These are phyloP conservation scores for Russula brevipes DNA, from an alignment of 768 basidiomycete genomes.

Conservation along the genomic window DNA sequence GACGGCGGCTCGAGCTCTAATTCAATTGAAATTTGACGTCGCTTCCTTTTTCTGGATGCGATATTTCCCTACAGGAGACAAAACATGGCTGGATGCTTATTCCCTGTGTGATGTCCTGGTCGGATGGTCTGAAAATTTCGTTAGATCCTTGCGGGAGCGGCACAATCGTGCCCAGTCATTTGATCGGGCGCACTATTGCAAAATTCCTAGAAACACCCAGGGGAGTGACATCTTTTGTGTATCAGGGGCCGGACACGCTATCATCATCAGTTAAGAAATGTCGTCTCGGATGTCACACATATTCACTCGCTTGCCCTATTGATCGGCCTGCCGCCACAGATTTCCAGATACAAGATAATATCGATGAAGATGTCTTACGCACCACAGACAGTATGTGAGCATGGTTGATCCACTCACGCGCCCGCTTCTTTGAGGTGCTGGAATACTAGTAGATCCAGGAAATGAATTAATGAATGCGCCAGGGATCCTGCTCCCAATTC, in stretches of 20 bases:
- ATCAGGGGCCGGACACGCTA: slow-evolving; percentile 26
- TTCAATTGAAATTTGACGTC: slow-evolving; percentile 34
- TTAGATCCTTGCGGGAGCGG: slow-evolving; percentile 12
- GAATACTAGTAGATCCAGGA: slow-evolving; percentile 34
- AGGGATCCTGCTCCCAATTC: not conserved
- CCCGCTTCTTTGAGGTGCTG: slow-evolving; percentile 30
- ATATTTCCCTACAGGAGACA: slow-evolving; percentile 38
- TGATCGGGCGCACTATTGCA: slow-evolving; percentile 45
- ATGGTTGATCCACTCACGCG: slow-evolving; percentile 38
- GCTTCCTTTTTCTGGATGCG: slow-evolving; percentile 37
- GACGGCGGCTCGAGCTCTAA: slow-evolving; percentile 13
- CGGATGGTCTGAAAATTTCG: slow-evolving; percentile 3
- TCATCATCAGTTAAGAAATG: slow-evolving; percentile 19
- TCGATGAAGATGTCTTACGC: slow-evolving; percentile 39
- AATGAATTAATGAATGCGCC: slow-evolving; percentile 24
- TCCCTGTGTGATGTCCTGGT: slow-evolving; percentile 29
- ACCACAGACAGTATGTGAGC: slow-evolving; percentile 42
- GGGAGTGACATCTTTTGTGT: slow-evolving; percentile 38
- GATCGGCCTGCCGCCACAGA: slow-evolving; percentile 38
- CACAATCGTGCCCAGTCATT: slow-evolving; percentile 35
- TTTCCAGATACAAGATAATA: slow-evolving; percentile 20
- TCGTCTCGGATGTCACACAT: slow-evolving; percentile 48
- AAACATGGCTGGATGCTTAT: slow-evolving; percentile 38
- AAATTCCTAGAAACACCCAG: slow-evolving; percentile 13
- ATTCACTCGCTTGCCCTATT: slow-evolving; percentile 46